phyloP scores from a whole-genome alignment of 306 rosid genomes.

The Abrus precatorius region DNA sequence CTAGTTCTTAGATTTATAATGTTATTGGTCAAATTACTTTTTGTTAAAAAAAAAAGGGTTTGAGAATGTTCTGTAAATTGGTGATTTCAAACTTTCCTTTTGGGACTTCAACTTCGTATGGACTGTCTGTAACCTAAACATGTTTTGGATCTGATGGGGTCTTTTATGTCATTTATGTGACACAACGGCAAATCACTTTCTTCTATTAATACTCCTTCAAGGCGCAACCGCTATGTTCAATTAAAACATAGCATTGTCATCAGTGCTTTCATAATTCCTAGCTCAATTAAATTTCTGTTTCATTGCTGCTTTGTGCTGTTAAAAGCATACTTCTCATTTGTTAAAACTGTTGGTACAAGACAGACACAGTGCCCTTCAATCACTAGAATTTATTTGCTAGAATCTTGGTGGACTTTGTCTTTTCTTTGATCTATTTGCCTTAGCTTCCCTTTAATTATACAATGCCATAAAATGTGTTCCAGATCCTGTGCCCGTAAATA shows the following conservation, averaged over 20 bases:
- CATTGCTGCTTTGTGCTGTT: conserved; percentile 15
- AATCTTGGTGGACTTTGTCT: conserved; percentile 3
- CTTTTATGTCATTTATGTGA: conserved; percentile 17
- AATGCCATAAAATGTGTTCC: conserved; percentile 43
- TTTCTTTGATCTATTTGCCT: conserved; percentile 15
- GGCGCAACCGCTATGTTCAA: not conserved
- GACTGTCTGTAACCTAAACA: conserved; percentile 10
- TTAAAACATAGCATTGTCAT: not conserved
- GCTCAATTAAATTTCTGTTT: not conserved
- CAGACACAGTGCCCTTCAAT: conserved; percentile 4
- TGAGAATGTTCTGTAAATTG: conserved; percentile 8
- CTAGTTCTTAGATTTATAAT: not conserved
- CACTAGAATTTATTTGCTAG: not conserved
- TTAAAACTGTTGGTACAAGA: not conserved
- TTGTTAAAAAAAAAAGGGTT: not conserved
- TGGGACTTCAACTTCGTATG: conserved; percentile 1
- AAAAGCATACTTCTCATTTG: not conserved
- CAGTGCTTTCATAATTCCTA: not conserved
- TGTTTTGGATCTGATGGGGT: conserved; percentile 15
- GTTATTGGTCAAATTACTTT: conserved; percentile 16
- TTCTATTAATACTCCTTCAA: conserved; percentile 1
- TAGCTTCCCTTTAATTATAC: conserved; percentile 15
- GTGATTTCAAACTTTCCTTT: not conserved
- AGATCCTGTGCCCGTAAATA: conserved; percentile 78
- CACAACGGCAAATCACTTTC: not conserved